A percentile compares a stretch with the other conserved stretches of the same genome.
Evolutionary conservation across 1,139 yeast species (phyloP).

Genomic region (Diutina mesorugosa): DNA sequence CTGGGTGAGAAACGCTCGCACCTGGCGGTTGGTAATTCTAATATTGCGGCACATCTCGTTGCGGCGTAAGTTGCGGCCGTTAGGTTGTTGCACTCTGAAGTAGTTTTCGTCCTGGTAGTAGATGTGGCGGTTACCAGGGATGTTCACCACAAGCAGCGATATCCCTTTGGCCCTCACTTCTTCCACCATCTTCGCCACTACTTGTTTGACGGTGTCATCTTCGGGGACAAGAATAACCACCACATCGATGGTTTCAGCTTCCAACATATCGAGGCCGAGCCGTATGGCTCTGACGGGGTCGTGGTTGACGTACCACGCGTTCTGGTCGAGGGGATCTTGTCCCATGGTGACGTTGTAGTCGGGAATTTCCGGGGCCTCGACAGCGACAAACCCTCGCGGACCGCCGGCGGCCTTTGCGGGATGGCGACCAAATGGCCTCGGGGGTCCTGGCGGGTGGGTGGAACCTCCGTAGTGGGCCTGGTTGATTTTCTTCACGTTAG

Average conservation of each 20-base stretch:
- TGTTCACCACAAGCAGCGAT: background rate
- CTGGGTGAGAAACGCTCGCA: background rate
- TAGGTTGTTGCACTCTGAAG: background rate
- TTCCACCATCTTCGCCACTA: background rate
- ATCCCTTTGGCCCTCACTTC: background rate
- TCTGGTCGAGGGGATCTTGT: background rate
- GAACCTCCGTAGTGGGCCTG: background rate
- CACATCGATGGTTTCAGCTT: background rate
- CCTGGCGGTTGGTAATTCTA: background rate
- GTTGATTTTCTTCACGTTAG: background rate
- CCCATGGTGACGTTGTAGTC: background rate
- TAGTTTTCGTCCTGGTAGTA: constrained; percentile 1
- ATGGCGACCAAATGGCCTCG: background rate
- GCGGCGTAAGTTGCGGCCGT: background rate
- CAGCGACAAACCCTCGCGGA: background rate
- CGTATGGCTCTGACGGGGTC: background rate
- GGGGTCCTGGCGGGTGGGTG: no score
- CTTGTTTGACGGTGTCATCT: background rate
- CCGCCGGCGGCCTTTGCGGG: background rate
- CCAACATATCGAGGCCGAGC: background rate
- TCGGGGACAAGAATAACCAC: background rate
- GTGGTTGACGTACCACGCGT: background rate
- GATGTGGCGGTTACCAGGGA: background rate
- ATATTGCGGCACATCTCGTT: background rate
- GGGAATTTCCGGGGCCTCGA: background rate